Conservation (phyloP, 108 stramenopile genomes). For the Aureococcus anophagefferens region DNA sequence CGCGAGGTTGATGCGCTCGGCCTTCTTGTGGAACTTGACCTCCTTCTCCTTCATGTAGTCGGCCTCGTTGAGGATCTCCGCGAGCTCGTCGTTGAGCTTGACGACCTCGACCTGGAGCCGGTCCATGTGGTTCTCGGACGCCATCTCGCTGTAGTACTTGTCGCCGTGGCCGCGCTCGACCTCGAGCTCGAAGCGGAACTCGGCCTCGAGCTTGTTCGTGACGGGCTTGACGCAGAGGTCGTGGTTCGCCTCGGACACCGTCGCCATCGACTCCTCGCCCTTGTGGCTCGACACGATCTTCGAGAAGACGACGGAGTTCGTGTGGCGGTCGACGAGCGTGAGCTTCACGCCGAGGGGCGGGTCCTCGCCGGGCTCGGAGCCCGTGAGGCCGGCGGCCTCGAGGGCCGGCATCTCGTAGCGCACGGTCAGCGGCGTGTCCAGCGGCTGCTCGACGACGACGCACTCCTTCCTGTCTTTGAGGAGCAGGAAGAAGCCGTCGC, state of each 20-base stretch:
- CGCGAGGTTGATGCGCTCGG: constrained; percentile 16
- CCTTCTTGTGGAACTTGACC: constrained; percentile 13
- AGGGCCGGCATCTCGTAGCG: neutral
- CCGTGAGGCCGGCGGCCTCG: no score
- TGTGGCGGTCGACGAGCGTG: neutral
- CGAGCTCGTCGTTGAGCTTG: constrained; percentile 18
- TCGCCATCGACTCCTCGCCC: neutral
- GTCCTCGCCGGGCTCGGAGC: neutral
- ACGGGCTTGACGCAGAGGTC: neutral
- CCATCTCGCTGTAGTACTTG: constrained; percentile 13
- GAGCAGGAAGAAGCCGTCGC: neutral
- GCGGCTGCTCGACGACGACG: neutral
- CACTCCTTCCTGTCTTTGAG: neutral
- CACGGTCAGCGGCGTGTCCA: neutral
- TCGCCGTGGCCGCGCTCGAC: constrained; percentile 3
- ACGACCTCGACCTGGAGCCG: constrained; percentile 7
- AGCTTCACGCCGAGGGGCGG: neutral
- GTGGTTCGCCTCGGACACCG: neutral
- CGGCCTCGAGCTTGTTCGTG: neutral
- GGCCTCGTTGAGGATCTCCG: constrained; percentile 21
- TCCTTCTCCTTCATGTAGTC: constrained; percentile 29
- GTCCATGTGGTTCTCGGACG: constrained; percentile 14
- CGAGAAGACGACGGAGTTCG: neutral
- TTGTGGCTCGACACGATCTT: neutral
- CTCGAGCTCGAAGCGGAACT: neutral